Conservation (phyloP, 192 early-diverging fungal species). For the Mortierella antarctica region DNA sequence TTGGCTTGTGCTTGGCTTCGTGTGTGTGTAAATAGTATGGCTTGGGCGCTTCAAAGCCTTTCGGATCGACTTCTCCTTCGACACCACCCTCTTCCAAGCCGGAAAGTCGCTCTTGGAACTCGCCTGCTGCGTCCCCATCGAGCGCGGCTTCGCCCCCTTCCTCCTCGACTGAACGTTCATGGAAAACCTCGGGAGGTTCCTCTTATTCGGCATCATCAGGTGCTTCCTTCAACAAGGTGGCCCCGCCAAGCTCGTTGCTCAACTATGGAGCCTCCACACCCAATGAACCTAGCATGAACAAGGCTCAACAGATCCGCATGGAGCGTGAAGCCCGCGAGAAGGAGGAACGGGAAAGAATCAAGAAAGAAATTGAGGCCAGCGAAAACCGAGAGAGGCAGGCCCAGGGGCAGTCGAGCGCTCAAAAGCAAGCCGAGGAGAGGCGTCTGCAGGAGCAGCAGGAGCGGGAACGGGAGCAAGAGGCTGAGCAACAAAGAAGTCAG, state of each 20-base stretch:
- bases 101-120: no score
- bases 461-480: constrained; percentile 24
- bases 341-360: constrained; percentile 47
- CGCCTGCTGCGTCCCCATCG: no score
- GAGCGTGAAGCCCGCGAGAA: constrained; percentile 52
- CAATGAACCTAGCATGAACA: constrained; percentile 50
- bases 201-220: constrained; percentile 5
- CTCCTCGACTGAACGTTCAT: constrained; percentile 21
- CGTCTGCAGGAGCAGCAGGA: constrained; percentile 48
- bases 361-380: constrained; percentile 32
- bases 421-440: constrained; percentile 46
- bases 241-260: constrained; percentile 29
- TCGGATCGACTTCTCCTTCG: neutral
- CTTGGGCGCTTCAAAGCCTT: neutral
- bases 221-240: constrained; percentile 44
- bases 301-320: constrained; percentile 38
- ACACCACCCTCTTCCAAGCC: neutral
- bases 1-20: no score
- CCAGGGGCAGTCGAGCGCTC: constrained; percentile 7
- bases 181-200: constrained; percentile 29
- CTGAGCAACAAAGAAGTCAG: constrained; percentile 18
- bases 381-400: constrained; percentile 19
- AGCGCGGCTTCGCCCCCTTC: no score
- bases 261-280: constrained; percentile 10
- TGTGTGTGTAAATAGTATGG: no score